A percentile compares a stretch with the other conserved stretches of the same genome.
phyloP scores from a whole-genome alignment of 2,329 filamentous ascomycete species.

The Phyllosticta capitalensis region DNA sequence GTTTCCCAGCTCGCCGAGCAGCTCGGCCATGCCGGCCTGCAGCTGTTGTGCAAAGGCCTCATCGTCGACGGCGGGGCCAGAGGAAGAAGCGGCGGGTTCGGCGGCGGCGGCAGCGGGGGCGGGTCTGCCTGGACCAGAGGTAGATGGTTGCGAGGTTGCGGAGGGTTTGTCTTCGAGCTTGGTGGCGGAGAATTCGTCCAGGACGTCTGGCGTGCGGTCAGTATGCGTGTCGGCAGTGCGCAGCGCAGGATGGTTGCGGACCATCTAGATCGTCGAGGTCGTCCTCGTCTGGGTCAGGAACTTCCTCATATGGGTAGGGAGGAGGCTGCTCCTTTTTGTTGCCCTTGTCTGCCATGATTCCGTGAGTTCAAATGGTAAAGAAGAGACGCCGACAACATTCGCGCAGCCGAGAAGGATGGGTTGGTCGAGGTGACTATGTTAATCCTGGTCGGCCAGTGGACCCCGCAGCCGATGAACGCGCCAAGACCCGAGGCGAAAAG shows the following conservation, averaged over 20 bases:
- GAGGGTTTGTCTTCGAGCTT: slow-evolving; percentile 40
- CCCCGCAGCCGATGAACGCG: neutral
- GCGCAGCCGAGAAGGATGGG: neutral
- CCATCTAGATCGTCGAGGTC: slow-evolving; percentile 87
- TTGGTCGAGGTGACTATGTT: neutral
- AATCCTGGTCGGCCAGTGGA: neutral
- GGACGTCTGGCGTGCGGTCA: slow-evolving; percentile 57
- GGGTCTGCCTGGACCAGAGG: slow-evolving; percentile 32
- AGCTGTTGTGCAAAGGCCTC: slow-evolving; percentile 76
- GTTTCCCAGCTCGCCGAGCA: slow-evolving; percentile 60
- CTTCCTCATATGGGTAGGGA: slow-evolving; percentile 13
- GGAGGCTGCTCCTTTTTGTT: neutral
- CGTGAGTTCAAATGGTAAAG: neutral
- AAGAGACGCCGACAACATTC: neutral
- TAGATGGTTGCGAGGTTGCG: slow-evolving; percentile 25
- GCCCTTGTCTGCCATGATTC: slow-evolving; percentile 4
- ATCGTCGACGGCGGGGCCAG: slow-evolving; percentile 39
- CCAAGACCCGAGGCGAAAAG: neutral
- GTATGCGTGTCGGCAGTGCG: neutral
- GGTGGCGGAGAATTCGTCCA: slow-evolving; percentile 75
- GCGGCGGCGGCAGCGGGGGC: slow-evolving; percentile 20
- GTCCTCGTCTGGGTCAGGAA: slow-evolving; percentile 82
- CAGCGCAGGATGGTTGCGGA: slow-evolving; percentile 27
- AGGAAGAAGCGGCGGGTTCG: slow-evolving; percentile 18
- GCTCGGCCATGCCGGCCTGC: slow-evolving; percentile 79